Base-by-base conservation (phyloP, 495 filamentous ascomycete species). In the Aspergillus diversus region DNA sequence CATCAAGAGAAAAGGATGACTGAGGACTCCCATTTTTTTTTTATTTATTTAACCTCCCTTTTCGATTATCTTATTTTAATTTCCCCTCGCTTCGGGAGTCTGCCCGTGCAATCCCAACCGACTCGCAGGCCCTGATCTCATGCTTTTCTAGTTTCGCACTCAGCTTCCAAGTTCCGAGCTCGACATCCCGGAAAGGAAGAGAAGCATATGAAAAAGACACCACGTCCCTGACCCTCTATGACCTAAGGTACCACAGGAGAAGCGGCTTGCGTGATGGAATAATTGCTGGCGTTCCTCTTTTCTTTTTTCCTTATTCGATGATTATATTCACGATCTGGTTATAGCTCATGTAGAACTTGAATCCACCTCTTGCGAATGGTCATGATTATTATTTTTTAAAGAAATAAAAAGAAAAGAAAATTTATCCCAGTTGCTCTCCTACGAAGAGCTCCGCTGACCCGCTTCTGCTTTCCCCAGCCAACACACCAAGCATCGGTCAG, bases 381-480 rank as follows among this genome's bases (percentile, higher is more conserved):
- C 21, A 27, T 27, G 21, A 27, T 27, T 27, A 27, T 27, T 27
- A 27, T 27, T 27, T 27, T 27, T 27, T 43, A 43, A 43, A 43
- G n/a, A 43, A 43, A 43, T 12, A 43, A 4, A 43, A 43, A 43
- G n/a, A 43, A 43, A 43, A 43, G n/a, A 43, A 43, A 43, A 31
- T 33, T 48, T 6, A 5, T 34, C 5, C 27, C 32, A 33, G 56
- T 33, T 32, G 8, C n/a, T 11, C 16, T 50, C 47, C 47, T 27
- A 53, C 50, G 32, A 55, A 21, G 59, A 61, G 59, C 52, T 61
- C 59, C 50, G 50, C 46, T 53, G 58, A 60, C 58, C 58, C 58
- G 58, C 58, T 60, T 60, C 50, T 53, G 34, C 33, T 48, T 60
- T 39, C 57, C 57, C 59, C 59, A 55, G 59, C 59, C 59, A 61